phyloP scores from a whole-genome alignment of 441 rosid species.

The Aquilaria agallochum region DNA sequence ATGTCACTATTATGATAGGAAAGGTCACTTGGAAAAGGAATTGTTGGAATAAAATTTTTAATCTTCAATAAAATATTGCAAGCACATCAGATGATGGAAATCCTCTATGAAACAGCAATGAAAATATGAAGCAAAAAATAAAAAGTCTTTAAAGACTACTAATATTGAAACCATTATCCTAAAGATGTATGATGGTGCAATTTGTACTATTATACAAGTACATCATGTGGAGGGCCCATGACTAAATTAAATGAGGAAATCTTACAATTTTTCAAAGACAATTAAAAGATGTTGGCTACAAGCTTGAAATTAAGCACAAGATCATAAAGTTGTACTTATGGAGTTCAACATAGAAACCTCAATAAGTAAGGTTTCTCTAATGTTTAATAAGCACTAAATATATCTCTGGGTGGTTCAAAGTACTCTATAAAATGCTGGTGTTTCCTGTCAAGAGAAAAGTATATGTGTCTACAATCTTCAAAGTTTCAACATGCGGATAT shows the following conservation, averaged over 20 bases:
- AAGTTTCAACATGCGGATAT: too few species aligned
- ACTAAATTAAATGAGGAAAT: not conserved
- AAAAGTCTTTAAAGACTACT: not conserved
- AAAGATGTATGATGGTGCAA: too few species aligned
- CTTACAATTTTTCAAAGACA: not conserved
- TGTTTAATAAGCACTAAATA: too few species aligned
- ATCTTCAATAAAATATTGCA: not conserved
- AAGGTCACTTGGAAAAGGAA: not conserved
- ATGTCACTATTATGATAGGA: not conserved
- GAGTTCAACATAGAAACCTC: too few species aligned
- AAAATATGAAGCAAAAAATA: not conserved
- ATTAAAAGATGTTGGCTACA: not conserved
- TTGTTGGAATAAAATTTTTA: not conserved
- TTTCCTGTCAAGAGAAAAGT: too few species aligned
- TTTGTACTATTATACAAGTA: too few species aligned
- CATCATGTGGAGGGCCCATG: not conserved
- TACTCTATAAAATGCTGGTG: too few species aligned
- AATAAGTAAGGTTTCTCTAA: too few species aligned
- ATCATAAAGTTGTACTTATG: too few species aligned
- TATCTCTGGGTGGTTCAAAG: too few species aligned
- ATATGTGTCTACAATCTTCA: too few species aligned
- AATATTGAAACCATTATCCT: too few species aligned
- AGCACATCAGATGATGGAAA: not conserved
- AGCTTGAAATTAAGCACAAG: not conserved
- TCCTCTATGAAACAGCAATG: not conserved